Base-by-base conservation (phyloP, 1,284 basidiomycete species). In the Cryptococcus sp. region DNA sequence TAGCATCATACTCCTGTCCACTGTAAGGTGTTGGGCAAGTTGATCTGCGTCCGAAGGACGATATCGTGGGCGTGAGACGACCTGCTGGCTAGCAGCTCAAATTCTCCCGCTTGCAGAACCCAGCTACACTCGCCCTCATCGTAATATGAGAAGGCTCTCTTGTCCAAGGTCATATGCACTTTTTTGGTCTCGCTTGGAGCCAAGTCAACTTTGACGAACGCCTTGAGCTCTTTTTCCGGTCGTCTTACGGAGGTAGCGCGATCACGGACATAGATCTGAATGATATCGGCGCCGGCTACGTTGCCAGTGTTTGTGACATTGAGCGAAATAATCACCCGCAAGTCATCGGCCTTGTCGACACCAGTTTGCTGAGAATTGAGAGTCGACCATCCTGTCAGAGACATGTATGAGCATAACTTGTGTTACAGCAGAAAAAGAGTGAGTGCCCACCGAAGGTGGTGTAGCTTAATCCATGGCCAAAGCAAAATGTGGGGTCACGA, bases 401-500 rank as follows among this genome's bases (percentile, higher is more conserved):
- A 34, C 29, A 34, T 34, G 3, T 2, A 34, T 34, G 5, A 34
- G 29, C 8, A 10, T 5, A 13, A 34, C 8, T 10, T 5, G 2
- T 10, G 3, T 34, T 13, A 34, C 3, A 10, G 8, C 8, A 34
- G 29, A 10, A 2, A 10, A 17, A 26, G n/a, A 50, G n/a, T 3
- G 3, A 10, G 17, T 20, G 15, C 50, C 86, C 78, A 19, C 75
- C 69, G 79, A 92, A 91, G 0, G 82, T 84, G 15, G 89, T 89
- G 77, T 91, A 91, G 17, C 91, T 82, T 8, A 90, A 6, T 2
- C 41, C 90, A 67, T 70, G 87, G 84, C 88, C 89, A 70, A 90
- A 90, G 38, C 87, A 81, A 75, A 86, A 90, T 15, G 83, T 80
- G 10, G 88, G 86, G 16, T 45, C 29, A 2, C 29, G 29, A 34